phyloP scores from a whole-genome alignment of 257 asterid species.

The Salvia miltiorrhiza region DNA sequence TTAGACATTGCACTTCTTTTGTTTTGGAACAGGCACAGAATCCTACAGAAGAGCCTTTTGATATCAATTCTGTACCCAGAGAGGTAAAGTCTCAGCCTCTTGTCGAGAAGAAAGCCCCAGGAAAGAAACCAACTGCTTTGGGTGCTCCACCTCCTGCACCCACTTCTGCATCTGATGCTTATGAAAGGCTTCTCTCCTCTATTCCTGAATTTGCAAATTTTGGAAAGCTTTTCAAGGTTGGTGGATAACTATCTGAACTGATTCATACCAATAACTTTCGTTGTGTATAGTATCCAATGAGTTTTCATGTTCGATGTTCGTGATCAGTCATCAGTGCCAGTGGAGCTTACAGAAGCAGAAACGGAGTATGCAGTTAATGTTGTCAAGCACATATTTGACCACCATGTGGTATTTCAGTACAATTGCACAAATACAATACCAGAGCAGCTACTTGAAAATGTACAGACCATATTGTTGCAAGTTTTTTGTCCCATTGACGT shows the following conservation, averaged over 20 bases:
- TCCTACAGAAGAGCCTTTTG: constrained; percentile 86
- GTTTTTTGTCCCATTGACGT: neutral
- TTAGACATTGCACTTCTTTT: constrained; percentile 4
- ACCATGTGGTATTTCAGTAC: constrained; percentile 92
- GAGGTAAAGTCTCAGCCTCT: constrained; percentile 92
- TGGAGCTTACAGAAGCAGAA: constrained; percentile 99
- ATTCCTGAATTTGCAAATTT: constrained; percentile 80
- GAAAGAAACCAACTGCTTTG: constrained; percentile 87
- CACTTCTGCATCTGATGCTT: constrained; percentile 71
- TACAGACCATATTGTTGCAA: constrained; percentile 21
- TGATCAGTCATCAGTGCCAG: constrained; percentile 88
- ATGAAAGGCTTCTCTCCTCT: constrained; percentile 72
- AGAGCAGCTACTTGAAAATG: constrained; percentile 92
- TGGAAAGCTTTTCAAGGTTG: constrained; percentile 97
- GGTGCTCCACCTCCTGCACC: constrained; percentile 78
- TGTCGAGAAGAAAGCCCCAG: constrained; percentile 90
- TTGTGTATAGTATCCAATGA: constrained; percentile 7
- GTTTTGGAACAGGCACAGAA: constrained; percentile 48
- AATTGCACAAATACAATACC: constrained; percentile 96
- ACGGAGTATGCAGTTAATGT: constrained; percentile 96
- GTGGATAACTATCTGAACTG: neutral
- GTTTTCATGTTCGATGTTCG: constrained; percentile 8
- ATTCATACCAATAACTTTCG: neutral
- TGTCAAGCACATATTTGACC: constrained; percentile 91
- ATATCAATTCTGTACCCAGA: constrained; percentile 72